Evolutionary conservation across 352 stramenopile species (phyloP).

Genomic region (Phytophthora agathidicida): DNA sequence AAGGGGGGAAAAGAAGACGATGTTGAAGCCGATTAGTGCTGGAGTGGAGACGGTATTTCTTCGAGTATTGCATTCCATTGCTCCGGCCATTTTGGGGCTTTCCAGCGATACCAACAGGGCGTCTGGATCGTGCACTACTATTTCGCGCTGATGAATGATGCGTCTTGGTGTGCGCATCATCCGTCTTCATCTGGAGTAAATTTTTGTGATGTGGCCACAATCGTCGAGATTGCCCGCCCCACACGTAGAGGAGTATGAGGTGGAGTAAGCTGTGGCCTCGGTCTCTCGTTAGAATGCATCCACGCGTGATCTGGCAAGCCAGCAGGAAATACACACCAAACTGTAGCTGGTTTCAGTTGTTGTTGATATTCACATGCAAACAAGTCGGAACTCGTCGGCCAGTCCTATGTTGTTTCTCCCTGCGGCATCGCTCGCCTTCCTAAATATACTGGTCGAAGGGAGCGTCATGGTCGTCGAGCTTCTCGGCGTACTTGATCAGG

Average conservation of each 20-base stretch:
- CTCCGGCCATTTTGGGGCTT: slow-evolving; percentile 11
- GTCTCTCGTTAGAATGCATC: not conserved
- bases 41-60: not conserved
- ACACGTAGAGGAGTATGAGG: not conserved
- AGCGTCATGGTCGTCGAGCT: slow-evolving; percentile 72
- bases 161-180: slow-evolving; percentile 6
- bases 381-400: slow-evolving; percentile 26
- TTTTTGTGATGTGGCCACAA: slow-evolving; percentile 6
- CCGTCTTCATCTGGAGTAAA: not conserved
- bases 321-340: not conserved
- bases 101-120: not conserved
- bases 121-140: slow-evolving; percentile 5
- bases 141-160: slow-evolving; percentile 17
- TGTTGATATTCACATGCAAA: slow-evolving; percentile 40
- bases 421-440: slow-evolving; percentile 23
- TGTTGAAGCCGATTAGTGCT: slow-evolving; percentile 8
- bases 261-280: not conserved
- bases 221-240: slow-evolving; percentile 1
- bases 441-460: slow-evolving; percentile 71
- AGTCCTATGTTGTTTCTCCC: slow-evolving; percentile 29
- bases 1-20: slow-evolving; percentile 10
- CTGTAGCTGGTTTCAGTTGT: slow-evolving; percentile 15
- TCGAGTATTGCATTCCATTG: not conserved
- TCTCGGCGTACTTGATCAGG: slow-evolving; percentile 86
- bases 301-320: not conserved